phyloP scores from a whole-genome alignment of 1,284 basidiomycete species.

The Cryptococcus wingfieldii region DNA sequence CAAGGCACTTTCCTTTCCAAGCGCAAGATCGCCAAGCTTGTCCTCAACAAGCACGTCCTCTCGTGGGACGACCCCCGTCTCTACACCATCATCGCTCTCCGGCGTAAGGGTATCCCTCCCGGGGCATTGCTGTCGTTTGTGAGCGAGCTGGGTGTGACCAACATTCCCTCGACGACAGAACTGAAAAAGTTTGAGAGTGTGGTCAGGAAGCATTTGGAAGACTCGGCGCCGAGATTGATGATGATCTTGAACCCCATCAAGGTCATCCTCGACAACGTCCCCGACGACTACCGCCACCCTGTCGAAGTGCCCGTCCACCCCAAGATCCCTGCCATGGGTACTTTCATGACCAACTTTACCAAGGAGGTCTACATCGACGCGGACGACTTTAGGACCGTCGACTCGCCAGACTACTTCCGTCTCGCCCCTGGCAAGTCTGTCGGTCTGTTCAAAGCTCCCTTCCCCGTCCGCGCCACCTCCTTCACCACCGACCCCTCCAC shows the following conservation, averaged over 20 bases:
- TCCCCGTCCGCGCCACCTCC: slow-evolving; percentile 89
- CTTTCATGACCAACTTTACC: slow-evolving; percentile 79
- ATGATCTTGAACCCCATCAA: slow-evolving; percentile 91
- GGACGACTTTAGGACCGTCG: slow-evolving; percentile 88
- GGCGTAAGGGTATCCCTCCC: slow-evolving; percentile 90
- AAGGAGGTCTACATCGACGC: slow-evolving; percentile 87
- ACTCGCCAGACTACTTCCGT: slow-evolving; percentile 95
- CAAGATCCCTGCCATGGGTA: slow-evolving; percentile 84
- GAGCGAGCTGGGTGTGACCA: slow-evolving; percentile 87
- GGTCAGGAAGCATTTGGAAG: slow-evolving; percentile 85
- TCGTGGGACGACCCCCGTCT: slow-evolving; percentile 99
- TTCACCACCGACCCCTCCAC: slow-evolving; percentile 70
- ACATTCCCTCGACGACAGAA: slow-evolving; percentile 77
- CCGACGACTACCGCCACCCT: slow-evolving; percentile 76
- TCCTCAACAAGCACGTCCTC: slow-evolving; percentile 74
- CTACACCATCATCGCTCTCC: slow-evolving; percentile 92
- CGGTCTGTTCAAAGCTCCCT: slow-evolving; percentile 91
- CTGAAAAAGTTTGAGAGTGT: slow-evolving; percentile 84
- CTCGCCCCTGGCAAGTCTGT: slow-evolving; percentile 96
- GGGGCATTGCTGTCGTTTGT: slow-evolving; percentile 93
- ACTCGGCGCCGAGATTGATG: slow-evolving; percentile 79
- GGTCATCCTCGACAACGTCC: slow-evolving; percentile 84
- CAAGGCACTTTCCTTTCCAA: slow-evolving; percentile 98
- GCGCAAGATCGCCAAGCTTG: slow-evolving; percentile 87
- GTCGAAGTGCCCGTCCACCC: slow-evolving; percentile 93